Percentiles rank a stretch among this genome's conserved stretches.
Evolutionary conservation across 352 stramenopile genomes (phyloP).

Genomic region (Phytophthora pini): DNA sequence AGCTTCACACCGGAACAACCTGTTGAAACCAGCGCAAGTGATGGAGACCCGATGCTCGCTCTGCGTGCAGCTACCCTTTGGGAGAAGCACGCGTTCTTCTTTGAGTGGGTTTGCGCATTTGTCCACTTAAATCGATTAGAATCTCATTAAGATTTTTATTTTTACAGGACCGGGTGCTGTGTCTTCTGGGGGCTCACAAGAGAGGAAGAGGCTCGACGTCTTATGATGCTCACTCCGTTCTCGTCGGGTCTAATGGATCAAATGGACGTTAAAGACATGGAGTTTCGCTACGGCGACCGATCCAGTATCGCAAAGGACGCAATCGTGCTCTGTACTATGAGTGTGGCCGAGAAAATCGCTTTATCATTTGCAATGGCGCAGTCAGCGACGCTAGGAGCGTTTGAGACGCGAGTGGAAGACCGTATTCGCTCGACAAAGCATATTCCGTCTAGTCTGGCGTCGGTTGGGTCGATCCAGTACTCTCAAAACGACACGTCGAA

Average conservation of each 20-base stretch:
- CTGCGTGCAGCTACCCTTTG: constrained; percentile 30
- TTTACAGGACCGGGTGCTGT: constrained; percentile 62
- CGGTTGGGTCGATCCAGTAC: constrained; percentile 88
- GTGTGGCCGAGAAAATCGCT: constrained; percentile 88
- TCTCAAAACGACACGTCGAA: constrained; percentile 91
- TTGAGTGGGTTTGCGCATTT: constrained; percentile 48
- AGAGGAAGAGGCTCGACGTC: constrained; percentile 56
- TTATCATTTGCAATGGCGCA: constrained; percentile 93
- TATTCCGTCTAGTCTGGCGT: constrained; percentile 88
- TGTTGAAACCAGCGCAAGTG: background rate
- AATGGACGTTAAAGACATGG: constrained; percentile 70
- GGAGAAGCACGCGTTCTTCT: constrained; percentile 76
- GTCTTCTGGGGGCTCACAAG: constrained; percentile 73
- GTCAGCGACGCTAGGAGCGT: constrained; percentile 92
- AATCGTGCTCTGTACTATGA: constrained; percentile 75
- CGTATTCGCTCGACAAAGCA: constrained; percentile 85
- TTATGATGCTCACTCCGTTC: constrained; percentile 64
- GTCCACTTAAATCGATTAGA: background rate
- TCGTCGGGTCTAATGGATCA: constrained; percentile 51
- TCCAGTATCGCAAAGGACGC: constrained; percentile 80
- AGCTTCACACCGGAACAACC: constrained; percentile 23
- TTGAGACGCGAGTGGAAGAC: constrained; percentile 89
- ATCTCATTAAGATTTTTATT: background rate
- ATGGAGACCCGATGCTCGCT: constrained; percentile 7
- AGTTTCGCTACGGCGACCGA: constrained; percentile 56